Base-by-base conservation (phyloP, 1,284 basidiomycete genomes). In the Moniliella sp. region DNA sequence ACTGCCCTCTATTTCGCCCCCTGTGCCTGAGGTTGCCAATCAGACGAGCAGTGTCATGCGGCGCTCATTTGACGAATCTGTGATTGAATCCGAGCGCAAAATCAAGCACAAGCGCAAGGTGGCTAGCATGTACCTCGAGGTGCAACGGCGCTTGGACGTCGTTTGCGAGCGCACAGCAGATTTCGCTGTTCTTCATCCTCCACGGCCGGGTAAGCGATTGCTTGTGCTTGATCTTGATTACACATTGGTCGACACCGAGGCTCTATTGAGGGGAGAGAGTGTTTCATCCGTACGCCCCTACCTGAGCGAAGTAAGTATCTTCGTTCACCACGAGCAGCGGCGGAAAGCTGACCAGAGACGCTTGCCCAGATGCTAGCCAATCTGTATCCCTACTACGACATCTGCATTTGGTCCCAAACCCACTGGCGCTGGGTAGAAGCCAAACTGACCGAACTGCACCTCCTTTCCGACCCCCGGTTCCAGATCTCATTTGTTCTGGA, bases 361-460 rank as follows among this genome's bases (percentile, higher is more conserved):
- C n/a, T n/a, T n/a, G n/a, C n/a, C n/a, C 19, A 25, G 17, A 82
- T 91, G 50, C 65, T 57, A 18, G 40, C 42, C 15, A 42, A 44
- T 1, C 45, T 53, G n/a, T 57, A 44, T 17, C 51, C 49, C 8
- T 36, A 55, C 35, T 57, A 57, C 34, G 54, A 57, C 36, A 48
- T 57, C 17, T 45, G 45, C 34, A 37, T 49, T 4, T 53, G 50
- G 50, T 46, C 61, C 12, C 54, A 61, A 34, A 86, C 81, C 1
- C 75, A 72, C 40, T 84, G 81, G 81, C 67, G 80, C 30, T 88
- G 81, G 81, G 67, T 88, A 16, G 83, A 91, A 61, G 73, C 74
- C 18, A 91, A 88, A 62, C 67, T 91, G 3, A 72, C 79, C 11
- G 82, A 88, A 59, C 68, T 88, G 15, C 78, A 72, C 15, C 78